Percentiles rank a stretch among this genome's conserved stretches.
phyloP scores from a whole-genome alignment of 768 basidiomycete species.

The Lentinula boryana region DNA sequence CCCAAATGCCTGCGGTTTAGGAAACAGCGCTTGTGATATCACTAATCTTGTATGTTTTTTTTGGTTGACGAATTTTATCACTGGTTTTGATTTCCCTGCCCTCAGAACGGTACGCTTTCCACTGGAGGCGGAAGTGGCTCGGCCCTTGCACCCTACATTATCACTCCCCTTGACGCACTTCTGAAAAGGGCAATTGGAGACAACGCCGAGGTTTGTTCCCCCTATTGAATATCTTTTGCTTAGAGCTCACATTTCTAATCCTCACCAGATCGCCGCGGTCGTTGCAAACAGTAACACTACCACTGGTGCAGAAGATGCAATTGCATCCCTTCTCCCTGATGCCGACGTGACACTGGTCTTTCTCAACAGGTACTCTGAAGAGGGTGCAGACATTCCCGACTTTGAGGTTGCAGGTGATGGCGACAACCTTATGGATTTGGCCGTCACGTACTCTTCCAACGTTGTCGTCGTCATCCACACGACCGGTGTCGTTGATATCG shows the following conservation, averaged over 20 bases:
- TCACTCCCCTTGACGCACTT: constrained; percentile 1
- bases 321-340: not conserved
- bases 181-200: not conserved
- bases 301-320: not conserved
- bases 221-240: not conserved
- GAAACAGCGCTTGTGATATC: not conserved
- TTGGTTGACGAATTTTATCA: not conserved
- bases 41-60: not conserved
- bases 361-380: not conserved
- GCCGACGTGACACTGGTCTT: not conserved
- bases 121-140: constrained; percentile 2
- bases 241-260: no score
- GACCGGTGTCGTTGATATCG: constrained; percentile 25
- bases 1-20: constrained; percentile 28
- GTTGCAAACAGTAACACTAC: not conserved
- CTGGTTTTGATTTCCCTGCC: not conserved
- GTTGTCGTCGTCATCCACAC: constrained; percentile 36
- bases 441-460: constrained; percentile 16
- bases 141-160: not conserved
- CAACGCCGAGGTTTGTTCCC: not conserved
- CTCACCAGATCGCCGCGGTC: not conserved
- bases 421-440: constrained; percentile 29
- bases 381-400: constrained; percentile 12
- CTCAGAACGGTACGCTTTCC: constrained; percentile 13
- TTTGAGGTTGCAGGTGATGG: constrained; percentile 30